Evolutionary conservation across 441 rosid species (phyloP).

Genomic region (Arabidopsis hybrid): DNA sequence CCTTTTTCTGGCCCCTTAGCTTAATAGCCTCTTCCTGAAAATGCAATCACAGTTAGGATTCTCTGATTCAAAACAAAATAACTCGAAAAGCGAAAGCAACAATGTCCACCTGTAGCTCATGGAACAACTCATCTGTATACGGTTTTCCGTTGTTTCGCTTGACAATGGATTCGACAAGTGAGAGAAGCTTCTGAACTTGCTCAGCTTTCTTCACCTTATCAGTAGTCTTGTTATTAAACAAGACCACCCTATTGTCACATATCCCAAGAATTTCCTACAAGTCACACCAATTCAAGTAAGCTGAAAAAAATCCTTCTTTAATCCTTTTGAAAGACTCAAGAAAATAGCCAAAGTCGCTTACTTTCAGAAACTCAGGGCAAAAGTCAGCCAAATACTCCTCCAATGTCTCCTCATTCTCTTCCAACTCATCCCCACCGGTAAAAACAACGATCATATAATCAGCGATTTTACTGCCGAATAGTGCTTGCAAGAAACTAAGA

Average conservation of each 20-base stretch:
- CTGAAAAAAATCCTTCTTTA: background rate
- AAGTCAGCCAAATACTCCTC: conserved; percentile 73
- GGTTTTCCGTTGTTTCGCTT: conserved; percentile 71
- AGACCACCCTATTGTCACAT: conserved; percentile 63
- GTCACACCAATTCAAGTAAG: background rate
- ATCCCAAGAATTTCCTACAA: conserved; percentile 66
- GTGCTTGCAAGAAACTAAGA: conserved; percentile 61
- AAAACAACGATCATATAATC: conserved; percentile 84
- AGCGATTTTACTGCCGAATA: conserved; percentile 74
- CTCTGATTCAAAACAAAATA: conserved; percentile 14
- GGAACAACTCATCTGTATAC: conserved; percentile 73
- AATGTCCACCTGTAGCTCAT: conserved; percentile 61
- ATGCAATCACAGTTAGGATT: conserved; percentile 19
- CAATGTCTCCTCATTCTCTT: conserved; percentile 73
- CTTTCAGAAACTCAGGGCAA: conserved; percentile 80
- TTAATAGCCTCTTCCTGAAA: conserved; percentile 67
- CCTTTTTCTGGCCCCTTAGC: conserved; percentile 70
- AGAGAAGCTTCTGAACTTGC: conserved; percentile 69
- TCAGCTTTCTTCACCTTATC: conserved; percentile 58
- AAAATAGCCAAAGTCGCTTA: conserved; percentile 36
- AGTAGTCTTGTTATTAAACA: conserved; percentile 84
- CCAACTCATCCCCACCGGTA: conserved; percentile 91
- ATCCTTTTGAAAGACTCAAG: background rate
- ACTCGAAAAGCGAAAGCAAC: background rate
- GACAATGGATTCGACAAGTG: conserved; percentile 59